These are phyloP conservation scores for Xylariomycetidae sp. DNA, from an alignment of 2,329 filamentous ascomycete genomes.

Conservation along the genomic window DNA sequence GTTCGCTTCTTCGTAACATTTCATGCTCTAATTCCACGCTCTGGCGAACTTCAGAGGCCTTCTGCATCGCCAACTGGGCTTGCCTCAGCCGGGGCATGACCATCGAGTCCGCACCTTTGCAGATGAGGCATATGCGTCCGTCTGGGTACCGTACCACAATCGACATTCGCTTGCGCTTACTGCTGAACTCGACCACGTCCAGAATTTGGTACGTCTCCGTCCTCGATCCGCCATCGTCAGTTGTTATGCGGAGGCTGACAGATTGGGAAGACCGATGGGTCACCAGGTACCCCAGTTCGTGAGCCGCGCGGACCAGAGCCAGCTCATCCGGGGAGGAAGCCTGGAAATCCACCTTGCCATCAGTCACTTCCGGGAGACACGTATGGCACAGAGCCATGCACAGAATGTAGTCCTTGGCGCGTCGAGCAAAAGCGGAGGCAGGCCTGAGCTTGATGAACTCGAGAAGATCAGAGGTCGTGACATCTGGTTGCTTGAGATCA, in stretches of 20 bases:
- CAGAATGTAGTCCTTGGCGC: constrained; percentile 76
- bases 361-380: constrained; percentile 72
- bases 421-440: constrained; percentile 68
- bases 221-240: constrained; percentile 31
- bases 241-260: constrained; percentile 47
- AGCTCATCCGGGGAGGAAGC: constrained; percentile 87
- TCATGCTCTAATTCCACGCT: constrained; percentile 55
- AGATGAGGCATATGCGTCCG: constrained; percentile 73
- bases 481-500: constrained; percentile 43
- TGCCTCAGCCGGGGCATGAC: constrained; percentile 73
- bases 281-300: constrained; percentile 77
- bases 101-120: constrained; percentile 84
- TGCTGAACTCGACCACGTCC: constrained; percentile 87
- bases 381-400: constrained; percentile 86
- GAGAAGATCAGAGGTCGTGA: constrained; percentile 67
- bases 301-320: constrained; percentile 75
- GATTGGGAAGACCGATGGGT: constrained; percentile 66
- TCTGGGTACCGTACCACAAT: constrained; percentile 83
- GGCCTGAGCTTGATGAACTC: constrained; percentile 72
- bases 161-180: constrained; percentile 85
- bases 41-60: constrained; percentile 59
- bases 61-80: constrained; percentile 68
- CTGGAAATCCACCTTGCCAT: constrained; percentile 73
- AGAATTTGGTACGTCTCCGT: constrained; percentile 70
- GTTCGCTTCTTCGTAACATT: constrained; percentile 48